Evolutionary conservation across 257 asterid species (phyloP).

Genomic region (Petrea volubilis): DNA sequence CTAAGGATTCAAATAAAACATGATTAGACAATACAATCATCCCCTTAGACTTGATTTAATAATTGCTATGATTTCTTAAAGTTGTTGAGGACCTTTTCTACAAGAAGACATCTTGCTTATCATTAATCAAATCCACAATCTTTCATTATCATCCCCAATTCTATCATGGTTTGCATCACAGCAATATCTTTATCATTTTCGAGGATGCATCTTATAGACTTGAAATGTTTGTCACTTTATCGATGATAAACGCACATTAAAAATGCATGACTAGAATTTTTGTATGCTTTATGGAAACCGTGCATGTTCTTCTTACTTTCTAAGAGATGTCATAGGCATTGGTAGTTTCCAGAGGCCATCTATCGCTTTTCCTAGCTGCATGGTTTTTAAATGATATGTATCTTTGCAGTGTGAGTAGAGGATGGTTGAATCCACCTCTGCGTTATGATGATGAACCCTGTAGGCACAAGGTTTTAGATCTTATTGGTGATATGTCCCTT

Average conservation of each 20-base stretch:
- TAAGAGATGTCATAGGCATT: background rate
- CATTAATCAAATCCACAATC: background rate
- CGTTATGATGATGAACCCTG: conserved; percentile 82
- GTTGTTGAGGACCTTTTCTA: background rate
- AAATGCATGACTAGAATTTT: background rate
- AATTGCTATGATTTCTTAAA: background rate
- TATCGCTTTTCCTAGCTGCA: background rate
- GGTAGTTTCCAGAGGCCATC: background rate
- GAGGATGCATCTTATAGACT: background rate
- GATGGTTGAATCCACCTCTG: conserved; percentile 94
- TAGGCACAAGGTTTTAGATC: conserved; percentile 93
- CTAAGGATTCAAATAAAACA: background rate
- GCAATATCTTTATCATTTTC: background rate
- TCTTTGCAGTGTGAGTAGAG: conserved; percentile 54
- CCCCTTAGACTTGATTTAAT: background rate
- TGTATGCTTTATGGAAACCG: too few relatives aligned
- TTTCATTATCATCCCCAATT: background rate
- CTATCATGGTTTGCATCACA: background rate
- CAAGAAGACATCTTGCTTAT: background rate
- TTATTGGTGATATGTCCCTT: conserved; percentile 93
- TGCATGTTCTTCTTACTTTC: background rate
- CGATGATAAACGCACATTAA: background rate
- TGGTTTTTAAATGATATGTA: background rate
- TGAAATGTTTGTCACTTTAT: background rate
- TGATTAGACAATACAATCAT: background rate